Conservation (phyloP, 176 grass and related monocot genomes). For the Oryza meyeriana region DNA sequence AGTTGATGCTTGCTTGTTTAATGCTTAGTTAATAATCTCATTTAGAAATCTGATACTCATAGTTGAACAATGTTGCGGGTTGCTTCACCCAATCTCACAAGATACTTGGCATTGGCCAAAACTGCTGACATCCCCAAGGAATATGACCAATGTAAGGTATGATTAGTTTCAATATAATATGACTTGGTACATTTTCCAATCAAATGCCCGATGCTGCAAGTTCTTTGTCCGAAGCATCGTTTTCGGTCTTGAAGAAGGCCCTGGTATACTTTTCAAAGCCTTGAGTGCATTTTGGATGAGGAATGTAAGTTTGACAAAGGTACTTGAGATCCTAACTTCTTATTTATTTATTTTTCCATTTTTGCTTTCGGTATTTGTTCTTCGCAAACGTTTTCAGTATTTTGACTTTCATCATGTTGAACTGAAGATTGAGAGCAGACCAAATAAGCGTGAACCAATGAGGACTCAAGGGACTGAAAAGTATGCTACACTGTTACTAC, state of each 20-base stretch:
- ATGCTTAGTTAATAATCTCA: background rate
- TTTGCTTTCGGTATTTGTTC: background rate
- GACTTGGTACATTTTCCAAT: constrained; percentile 12
- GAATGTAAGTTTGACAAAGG: constrained; percentile 55
- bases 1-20: background rate
- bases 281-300: constrained; percentile 54
- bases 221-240: constrained; percentile 40
- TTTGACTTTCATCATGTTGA: background rate
- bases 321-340: constrained; percentile 16
- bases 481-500: constrained; percentile 28
- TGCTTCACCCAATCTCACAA: constrained; percentile 42
- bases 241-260: constrained; percentile 56
- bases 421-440: constrained; percentile 59
- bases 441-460: constrained; percentile 46
- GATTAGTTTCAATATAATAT: background rate
- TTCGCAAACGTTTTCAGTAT: background rate
- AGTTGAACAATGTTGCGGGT: constrained; percentile 34
- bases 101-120: constrained; percentile 52
- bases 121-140: constrained; percentile 42
- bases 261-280: constrained; percentile 52
- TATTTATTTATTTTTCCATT: background rate
- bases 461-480: constrained; percentile 46
- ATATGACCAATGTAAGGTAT: constrained; percentile 53
- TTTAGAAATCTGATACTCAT: background rate
- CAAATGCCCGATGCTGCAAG: constrained; percentile 13